phyloP scores from a whole-genome alignment of 192 early-diverging fungal genomes.

The Backusella tarrabulga region DNA sequence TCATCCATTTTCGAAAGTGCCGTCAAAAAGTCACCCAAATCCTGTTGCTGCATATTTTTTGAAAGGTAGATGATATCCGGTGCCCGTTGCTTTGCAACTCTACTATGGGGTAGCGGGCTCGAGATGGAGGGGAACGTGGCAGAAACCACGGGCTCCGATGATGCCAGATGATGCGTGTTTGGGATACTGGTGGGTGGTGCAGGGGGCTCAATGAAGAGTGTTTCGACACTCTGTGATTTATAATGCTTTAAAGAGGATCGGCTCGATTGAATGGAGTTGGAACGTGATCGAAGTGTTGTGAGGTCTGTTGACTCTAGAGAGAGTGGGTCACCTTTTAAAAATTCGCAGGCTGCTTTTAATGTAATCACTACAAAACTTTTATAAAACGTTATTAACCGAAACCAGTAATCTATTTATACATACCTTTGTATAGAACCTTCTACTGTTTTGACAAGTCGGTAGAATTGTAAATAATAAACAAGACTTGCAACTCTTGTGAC shows the following conservation, averaged over 20 bases:
- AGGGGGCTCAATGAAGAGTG: neutral
- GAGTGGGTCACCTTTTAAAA: conserved; percentile 50
- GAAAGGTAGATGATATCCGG: neutral
- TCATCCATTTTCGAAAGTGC: conserved; percentile 31
- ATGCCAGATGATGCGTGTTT: conserved; percentile 3
- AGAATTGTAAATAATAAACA: conserved; percentile 49
- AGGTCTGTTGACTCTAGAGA: conserved; percentile 32
- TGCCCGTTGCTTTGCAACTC: neutral
- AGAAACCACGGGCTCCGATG: conserved; percentile 26
- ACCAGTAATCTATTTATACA: neutral
- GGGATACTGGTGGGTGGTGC: neutral
- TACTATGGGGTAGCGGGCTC: conserved; percentile 13
- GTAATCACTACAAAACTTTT: conserved; percentile 51
- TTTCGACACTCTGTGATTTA: conserved; percentile 33
- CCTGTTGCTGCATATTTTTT: conserved; percentile 3
- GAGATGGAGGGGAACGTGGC: conserved; percentile 33
- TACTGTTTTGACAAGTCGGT: conserved; percentile 40
- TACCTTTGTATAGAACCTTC: conserved; percentile 47
- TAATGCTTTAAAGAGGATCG: conserved; percentile 10
- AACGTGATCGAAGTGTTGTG: neutral
- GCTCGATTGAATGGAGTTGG: neutral
- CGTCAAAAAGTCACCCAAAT: conserved; percentile 37
- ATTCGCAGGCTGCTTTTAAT: conserved; percentile 45
- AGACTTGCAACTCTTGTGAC: conserved; percentile 44
- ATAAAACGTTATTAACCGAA: neutral